These are phyloP conservation scores for Echinochloa phyllopogon DNA, from an alignment of 176 grass and related monocot genomes.

Conservation along the genomic window DNA sequence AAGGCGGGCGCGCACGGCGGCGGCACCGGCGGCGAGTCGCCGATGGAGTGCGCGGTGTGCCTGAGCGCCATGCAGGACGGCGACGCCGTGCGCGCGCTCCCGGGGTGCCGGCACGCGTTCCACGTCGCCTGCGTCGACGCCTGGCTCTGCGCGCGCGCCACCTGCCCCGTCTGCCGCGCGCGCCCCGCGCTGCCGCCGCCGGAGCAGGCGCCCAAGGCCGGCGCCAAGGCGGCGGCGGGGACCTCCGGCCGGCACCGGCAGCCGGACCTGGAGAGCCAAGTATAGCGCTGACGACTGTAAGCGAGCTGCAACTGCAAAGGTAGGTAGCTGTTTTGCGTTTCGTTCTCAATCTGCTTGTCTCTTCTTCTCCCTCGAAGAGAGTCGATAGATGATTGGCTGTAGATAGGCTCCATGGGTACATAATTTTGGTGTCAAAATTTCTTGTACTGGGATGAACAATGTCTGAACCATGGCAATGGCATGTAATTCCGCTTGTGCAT, in stretches of 20 bases:
- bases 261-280: conserved; percentile 49
- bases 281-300: not conserved
- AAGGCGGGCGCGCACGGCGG: conserved; percentile 16
- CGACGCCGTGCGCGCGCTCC: conserved; percentile 58
- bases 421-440: conserved; percentile 23
- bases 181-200: conserved; percentile 43
- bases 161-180: conserved; percentile 61
- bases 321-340: conserved; percentile 23
- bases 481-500: not conserved
- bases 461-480: not conserved
- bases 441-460: conserved; percentile 1
- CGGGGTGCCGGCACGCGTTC: conserved; percentile 61
- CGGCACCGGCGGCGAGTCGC: not conserved
- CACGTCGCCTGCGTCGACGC: conserved; percentile 57
- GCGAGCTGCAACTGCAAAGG: not conserved
- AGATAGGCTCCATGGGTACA: not conserved
- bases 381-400: not conserved
- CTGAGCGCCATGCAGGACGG: conserved; percentile 65
- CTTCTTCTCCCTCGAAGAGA: not conserved
- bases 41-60: conserved; percentile 56
- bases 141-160: conserved; percentile 54
- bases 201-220: conserved; percentile 17
- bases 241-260: conserved; percentile 28
- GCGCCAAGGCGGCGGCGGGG: conserved; percentile 4
- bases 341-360: not conserved